Evolutionary conservation across 192 early-diverging fungal genomes (phyloP), one percentile per base, ranked within the genome.

Genomic region (Chytriomyces sp.): DNA sequence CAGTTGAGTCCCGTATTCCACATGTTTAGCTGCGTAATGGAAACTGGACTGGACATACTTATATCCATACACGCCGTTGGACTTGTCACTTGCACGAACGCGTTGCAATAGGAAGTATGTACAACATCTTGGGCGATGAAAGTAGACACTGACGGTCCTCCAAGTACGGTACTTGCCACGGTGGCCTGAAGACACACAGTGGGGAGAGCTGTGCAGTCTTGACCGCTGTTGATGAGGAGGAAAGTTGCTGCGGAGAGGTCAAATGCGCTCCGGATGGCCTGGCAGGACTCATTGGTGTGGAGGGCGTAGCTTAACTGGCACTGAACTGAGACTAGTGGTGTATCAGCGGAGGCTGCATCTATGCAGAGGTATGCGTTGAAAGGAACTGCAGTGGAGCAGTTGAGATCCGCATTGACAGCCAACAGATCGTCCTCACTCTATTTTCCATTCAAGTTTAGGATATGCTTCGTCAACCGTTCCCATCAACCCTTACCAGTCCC

Each of bases 1-100:
- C 66, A 69, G 53, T 69, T 69, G 17, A 69, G 31, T 25, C 53
- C 53, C 12, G 22, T 25, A 36, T 69, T 69, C 66, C 66, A 69
- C 19, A 8, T n/a, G 2, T 8, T 25, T 5, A 69, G 36, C 22
- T 56, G 12, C n/a, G 66, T 69, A n/a, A 69, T n/a, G 19, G 66
- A 69, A 37, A 69, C n/a, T 14, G 14, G 36, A 7, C 33, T 10
- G 14, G 49, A 7, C 8, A 14, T 7, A 6, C 32, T 12, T 36
- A 56, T n/a, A 38, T 69, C 66, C 49, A 69, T 22, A 30, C 66
- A 69, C 0, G 66, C 66, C 6, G 66, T 69, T 1, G 33, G 33
- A 7, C 52, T 56, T 32, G 66, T 30, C 6, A 69, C 66, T n/a
- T 28, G 54, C 22, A n/a, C 10, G 30, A 38, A 36, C 26, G 34